Percentiles rank a stretch among this genome's conserved stretches.
Conservation (phyloP, 73 alveolate genomes). For the Paramecium sexaurelia region DNA sequence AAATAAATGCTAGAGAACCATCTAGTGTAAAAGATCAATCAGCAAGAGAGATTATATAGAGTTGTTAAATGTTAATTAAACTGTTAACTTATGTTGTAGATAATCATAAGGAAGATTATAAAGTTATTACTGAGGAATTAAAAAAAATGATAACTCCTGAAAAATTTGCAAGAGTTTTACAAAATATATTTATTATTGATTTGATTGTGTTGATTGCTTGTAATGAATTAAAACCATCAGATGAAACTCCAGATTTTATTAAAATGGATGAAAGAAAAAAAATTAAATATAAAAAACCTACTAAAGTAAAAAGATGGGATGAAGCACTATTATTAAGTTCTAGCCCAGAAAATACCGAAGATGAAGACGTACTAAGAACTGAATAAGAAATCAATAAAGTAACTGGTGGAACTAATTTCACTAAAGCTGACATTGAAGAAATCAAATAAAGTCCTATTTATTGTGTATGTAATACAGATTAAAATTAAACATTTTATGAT, state of each 20-base stretch:
- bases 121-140: not conserved
- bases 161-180: not conserved
- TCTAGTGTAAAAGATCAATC: not conserved
- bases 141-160: not conserved
- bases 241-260: not conserved
- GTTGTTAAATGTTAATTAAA: not conserved
- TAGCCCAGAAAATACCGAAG: not conserved
- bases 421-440: not conserved
- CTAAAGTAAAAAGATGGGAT: slow-evolving; percentile 46
- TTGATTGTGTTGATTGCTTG: not conserved
- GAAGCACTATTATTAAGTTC: slow-evolving; percentile 6
- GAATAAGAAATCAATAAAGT: not conserved
- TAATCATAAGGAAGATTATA: not conserved
- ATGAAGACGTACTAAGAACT: not conserved
- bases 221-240: slow-evolving; percentile 26
- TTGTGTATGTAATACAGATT: slow-evolving; percentile 23
- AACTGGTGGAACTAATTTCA: not conserved
- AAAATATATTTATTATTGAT: slow-evolving; percentile 34
- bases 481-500: slow-evolving; percentile 34
- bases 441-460: not conserved
- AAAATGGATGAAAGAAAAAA: not conserved
- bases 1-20: not conserved
- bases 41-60: slow-evolving; percentile 7
- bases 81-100: not conserved
- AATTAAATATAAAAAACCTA: not conserved